Evolutionary conservation across 176 grass and related monocot species (phyloP), one percentile per base, ranked within the genome.

Genomic region (Rhipidocladum racemiflorum): DNA sequence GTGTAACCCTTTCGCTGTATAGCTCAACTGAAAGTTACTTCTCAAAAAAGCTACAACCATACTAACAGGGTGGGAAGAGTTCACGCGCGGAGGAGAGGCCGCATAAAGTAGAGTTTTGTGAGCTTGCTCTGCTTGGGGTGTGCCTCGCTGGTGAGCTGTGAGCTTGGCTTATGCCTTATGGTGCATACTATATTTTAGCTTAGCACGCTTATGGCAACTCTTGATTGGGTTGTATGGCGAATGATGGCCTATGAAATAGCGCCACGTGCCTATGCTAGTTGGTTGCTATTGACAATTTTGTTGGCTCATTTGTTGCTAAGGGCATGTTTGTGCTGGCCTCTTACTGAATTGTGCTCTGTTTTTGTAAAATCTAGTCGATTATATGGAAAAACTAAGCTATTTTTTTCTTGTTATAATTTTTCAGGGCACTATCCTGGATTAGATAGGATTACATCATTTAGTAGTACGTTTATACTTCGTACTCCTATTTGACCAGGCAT

Each of bases 11-110:
- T 34, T 3, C 2, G 4, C 32, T 2, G 4, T 34, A 34, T 3
- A 34, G 2, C 32, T 3, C 32, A 34, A 34, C 32, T 3, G 4
- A 34, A 34, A 34, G 4, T 34, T 34, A 34, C 32, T 34, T 34
- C 4, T 34, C 32, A 34, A 3, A 34, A 3, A 34, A 34, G 32
- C 32, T 34, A 34, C 32, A 34, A 3, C 4, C 32, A 34, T 21
- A 53, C n/a, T n/a, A n/a, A n/a, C n/a, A n/a, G n/a, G n/a, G n/a
- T n/a, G 16, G 40, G 10, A 34, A 20, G 42, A 46, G 69, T 64
- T 82, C 83, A 72, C 82, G 87, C 82, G 87, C 78, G 34, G 57
- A 82, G 28, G 78, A 72, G 78, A 85, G 83, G 71, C 72, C 3
- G 72, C 49, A 78, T 66, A 85, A 13, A 83, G 20, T 50, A 74